Evolutionary conservation across 2,329 filamentous ascomycete species (phyloP).

Genomic region (Thielaviopsis euricoi): DNA sequence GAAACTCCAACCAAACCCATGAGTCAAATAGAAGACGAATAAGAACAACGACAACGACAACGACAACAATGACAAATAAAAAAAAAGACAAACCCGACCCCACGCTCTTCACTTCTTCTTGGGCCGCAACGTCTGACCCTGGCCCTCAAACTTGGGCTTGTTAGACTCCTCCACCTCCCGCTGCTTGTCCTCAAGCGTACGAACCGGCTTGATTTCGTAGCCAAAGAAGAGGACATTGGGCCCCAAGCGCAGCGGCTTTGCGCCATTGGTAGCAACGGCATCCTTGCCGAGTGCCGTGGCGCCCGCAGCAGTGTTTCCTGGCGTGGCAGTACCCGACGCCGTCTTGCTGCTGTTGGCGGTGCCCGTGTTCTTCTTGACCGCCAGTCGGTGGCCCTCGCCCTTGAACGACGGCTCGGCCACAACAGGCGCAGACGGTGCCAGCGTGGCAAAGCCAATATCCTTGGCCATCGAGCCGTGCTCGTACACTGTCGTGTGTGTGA

Average conservation of each 20-base stretch:
- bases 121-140: slow-evolving; percentile 63
- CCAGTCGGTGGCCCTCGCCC: slow-evolving; percentile 62
- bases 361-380: slow-evolving; percentile 52
- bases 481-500: slow-evolving; percentile 61
- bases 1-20: neutral
- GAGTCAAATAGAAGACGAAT: neutral
- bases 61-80: neutral
- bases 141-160: slow-evolving; percentile 64
- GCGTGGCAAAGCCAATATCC: slow-evolving; percentile 88
- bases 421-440: slow-evolving; percentile 59
- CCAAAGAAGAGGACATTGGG: slow-evolving; percentile 93
- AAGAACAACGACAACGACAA: neutral
- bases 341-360: slow-evolving; percentile 37
- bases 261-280: slow-evolving; percentile 23
- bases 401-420: slow-evolving; percentile 64
- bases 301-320: no score
- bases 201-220: slow-evolving; percentile 79
- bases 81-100: neutral
- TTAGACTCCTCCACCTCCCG: slow-evolving; percentile 45
- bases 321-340: slow-evolving; percentile 54
- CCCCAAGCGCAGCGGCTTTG: slow-evolving; percentile 67
- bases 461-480: slow-evolving; percentile 89
- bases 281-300: slow-evolving; percentile 11
- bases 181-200: slow-evolving; percentile 57
- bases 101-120: slow-evolving; percentile 57